These are phyloP conservation scores for Sophora flavescens DNA, from an alignment of 306 rosid genomes.

Conservation along the genomic window DNA sequence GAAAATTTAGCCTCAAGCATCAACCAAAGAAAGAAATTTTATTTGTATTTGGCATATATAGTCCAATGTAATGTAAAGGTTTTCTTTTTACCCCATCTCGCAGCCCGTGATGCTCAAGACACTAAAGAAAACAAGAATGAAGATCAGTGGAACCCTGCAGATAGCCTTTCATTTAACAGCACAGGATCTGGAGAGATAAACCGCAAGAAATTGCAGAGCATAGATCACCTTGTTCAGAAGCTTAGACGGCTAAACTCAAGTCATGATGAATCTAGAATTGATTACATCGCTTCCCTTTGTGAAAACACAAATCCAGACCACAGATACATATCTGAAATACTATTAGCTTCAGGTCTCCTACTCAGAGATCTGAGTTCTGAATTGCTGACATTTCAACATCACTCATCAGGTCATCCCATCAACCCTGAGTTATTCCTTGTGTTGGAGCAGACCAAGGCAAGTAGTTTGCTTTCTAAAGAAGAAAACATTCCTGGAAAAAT, in stretches of 20 bases:
- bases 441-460: slow-evolving; percentile 78
- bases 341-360: slow-evolving; percentile 78
- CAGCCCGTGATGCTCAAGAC: slow-evolving; percentile 57
- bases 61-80: slow-evolving; percentile 1
- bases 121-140: slow-evolving; percentile 45
- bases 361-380: slow-evolving; percentile 68
- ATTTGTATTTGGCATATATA: not conserved
- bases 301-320: slow-evolving; percentile 76
- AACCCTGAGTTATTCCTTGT: slow-evolving; percentile 77
- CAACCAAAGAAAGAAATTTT: slow-evolving; percentile 3
- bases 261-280: slow-evolving; percentile 74
- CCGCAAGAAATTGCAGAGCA: slow-evolving; percentile 64
- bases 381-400: slow-evolving; percentile 65
- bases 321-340: slow-evolving; percentile 74
- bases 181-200: slow-evolving; percentile 56
- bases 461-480: slow-evolving; percentile 59
- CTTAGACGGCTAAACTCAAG: slow-evolving; percentile 69
- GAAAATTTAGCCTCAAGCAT: not conserved
- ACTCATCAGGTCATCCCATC: slow-evolving; percentile 73
- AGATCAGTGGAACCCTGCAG: slow-evolving; percentile 57
- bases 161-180: slow-evolving; percentile 40
- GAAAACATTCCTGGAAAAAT: slow-evolving; percentile 43
- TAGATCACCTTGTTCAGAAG: slow-evolving; percentile 75
- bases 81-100: slow-evolving; percentile 11
- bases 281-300: slow-evolving; percentile 74